Evolutionary conservation across 768 basidiomycete species (phyloP).

Genomic region (Lactarius sanguifluus): DNA sequence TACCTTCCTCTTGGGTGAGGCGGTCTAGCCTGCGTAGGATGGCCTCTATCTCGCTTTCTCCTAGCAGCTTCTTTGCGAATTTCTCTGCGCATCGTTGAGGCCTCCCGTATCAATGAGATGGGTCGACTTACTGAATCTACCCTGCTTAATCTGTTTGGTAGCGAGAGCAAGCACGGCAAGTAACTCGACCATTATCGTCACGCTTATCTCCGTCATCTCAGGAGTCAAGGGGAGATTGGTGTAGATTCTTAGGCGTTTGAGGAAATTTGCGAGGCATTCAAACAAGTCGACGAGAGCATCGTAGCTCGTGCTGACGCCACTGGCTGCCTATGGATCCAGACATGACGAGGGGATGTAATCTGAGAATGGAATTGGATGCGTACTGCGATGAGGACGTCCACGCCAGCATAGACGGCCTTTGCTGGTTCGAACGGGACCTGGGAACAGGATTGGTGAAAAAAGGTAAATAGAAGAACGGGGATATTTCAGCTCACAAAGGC

Average conservation of each 20-base stretch:
- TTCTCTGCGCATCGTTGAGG: background rate
- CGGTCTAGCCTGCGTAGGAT: background rate
- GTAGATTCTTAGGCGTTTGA: no score
- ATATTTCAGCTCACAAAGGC: background rate
- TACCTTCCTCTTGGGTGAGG: constrained; percentile 9
- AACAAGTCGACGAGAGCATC: no score
- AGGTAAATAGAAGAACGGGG: background rate
- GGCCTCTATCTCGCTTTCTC: constrained; percentile 6
- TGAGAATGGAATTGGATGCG: background rate
- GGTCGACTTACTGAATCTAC: no score
- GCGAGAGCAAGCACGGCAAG: no score
- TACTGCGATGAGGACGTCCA: constrained; percentile 6
- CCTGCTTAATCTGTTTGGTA: no score
- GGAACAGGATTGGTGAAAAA: no score
- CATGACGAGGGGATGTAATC: background rate
- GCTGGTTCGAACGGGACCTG: constrained; percentile 3
- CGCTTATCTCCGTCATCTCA: no score
- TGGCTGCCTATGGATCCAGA: background rate
- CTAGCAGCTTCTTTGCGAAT: constrained; percentile 1
- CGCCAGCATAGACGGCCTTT: background rate
- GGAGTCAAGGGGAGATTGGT: no score
- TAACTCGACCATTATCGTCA: no score
- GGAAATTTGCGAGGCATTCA: no score
- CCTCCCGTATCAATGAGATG: no score
- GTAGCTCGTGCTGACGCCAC: no score